Conservation (phyloP, 768 basidiomycete species). For the Cystobasidium ongulense region DNA sequence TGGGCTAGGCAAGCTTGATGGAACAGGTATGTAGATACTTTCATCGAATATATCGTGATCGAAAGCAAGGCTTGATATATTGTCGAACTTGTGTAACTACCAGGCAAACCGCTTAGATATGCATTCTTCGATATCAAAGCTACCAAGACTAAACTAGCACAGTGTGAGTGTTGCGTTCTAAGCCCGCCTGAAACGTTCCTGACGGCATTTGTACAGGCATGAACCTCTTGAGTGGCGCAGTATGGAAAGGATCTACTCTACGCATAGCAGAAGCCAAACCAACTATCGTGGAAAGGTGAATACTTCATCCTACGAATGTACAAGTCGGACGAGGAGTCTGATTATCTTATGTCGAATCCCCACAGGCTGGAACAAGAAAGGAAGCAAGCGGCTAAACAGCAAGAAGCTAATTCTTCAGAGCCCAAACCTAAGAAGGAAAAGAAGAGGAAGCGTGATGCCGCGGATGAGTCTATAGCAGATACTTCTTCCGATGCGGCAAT, state of each 20-base stretch:
- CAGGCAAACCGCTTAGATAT: conserved; percentile 20
- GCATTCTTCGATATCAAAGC: conserved; percentile 24
- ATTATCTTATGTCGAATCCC: no score
- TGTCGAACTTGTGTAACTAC: not conserved
- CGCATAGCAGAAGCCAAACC: conserved; percentile 76
- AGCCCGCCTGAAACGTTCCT: not conserved
- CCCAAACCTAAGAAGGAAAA: conserved; percentile 31
- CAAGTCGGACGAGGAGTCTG: not conserved
- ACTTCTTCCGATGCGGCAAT: conserved; percentile 52
- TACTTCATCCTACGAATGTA: conserved; percentile 7
- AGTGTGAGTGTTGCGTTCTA: not conserved
- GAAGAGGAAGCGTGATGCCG: conserved; percentile 44
- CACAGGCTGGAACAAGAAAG: conserved; percentile 2
- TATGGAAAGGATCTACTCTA: conserved; percentile 79
- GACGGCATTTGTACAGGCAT: conserved; percentile 10
- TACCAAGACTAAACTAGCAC: conserved; percentile 25
- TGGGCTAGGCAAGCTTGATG: conserved; percentile 25
- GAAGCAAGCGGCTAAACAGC: not conserved
- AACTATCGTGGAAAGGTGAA: conserved; percentile 60
- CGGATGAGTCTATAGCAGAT: conserved; percentile 54
- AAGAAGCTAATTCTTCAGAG: conserved; percentile 43
- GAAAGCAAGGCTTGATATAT: not conserved
- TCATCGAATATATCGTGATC: not conserved
- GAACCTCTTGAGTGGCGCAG: conserved; percentile 67
- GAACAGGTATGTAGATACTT: not conserved